Conservation (phyloP, 2,329 filamentous ascomycete genomes). For the Lanzia echinophila region DNA sequence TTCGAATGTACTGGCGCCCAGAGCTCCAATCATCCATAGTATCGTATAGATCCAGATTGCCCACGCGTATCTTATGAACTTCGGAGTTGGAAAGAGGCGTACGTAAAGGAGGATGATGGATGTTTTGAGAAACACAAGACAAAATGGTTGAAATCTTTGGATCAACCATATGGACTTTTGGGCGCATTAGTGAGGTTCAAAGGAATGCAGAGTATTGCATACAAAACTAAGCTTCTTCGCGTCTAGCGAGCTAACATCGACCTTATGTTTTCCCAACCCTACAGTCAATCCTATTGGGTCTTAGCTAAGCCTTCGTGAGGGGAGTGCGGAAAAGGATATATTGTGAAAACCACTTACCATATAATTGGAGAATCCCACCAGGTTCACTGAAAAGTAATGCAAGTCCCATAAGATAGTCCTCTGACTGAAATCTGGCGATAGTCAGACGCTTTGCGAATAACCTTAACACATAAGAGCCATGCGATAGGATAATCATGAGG, state of each 20-base stretch:
- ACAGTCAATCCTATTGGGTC: slow-evolving; percentile 8
- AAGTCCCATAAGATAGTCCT: slow-evolving; percentile 14
- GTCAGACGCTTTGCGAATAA: slow-evolving; percentile 6
- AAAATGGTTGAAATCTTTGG: background rate
- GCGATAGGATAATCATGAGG: slow-evolving; percentile 10
- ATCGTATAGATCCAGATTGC: slow-evolving; percentile 16
- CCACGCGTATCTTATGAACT: slow-evolving; percentile 15
- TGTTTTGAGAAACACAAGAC: slow-evolving; percentile 15
- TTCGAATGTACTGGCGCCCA: slow-evolving; percentile 17
- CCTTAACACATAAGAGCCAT: slow-evolving; percentile 11
- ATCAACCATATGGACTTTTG: slow-evolving; percentile 4
- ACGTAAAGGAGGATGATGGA: slow-evolving; percentile 22
- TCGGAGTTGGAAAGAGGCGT: slow-evolving; percentile 14
- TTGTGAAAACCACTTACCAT: background rate
- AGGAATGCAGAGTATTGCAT: background rate
- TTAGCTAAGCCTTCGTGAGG: background rate
- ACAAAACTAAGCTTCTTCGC: background rate
- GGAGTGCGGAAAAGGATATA: slow-evolving; percentile 1
- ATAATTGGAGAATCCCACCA: background rate
- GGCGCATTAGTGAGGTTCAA: background rate
- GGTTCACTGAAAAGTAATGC: slow-evolving; percentile 13
- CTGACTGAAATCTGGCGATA: background rate
- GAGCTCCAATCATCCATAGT: slow-evolving; percentile 16
- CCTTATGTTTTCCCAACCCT: slow-evolving; percentile 11
- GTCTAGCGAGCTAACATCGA: slow-evolving; percentile 9